These are phyloP conservation scores for Dictyophora rubrovolvata DNA, from an alignment of 768 basidiomycete species.

Conservation along the genomic window DNA sequence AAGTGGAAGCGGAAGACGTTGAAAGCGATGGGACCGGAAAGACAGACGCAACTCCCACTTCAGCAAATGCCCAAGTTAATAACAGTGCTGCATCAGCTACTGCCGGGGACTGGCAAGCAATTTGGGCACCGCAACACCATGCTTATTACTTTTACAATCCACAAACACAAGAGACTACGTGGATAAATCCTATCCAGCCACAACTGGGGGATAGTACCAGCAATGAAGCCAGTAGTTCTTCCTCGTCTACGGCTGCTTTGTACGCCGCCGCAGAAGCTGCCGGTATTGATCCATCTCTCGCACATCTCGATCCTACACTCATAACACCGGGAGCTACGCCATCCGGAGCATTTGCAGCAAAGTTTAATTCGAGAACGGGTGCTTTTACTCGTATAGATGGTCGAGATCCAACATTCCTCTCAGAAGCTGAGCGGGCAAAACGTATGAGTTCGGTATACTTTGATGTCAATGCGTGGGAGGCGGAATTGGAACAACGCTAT, in stretches of 20 bases:
- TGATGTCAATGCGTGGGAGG: conserved; percentile 72
- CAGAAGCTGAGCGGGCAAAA: conserved; percentile 72
- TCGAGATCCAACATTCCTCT: conserved; percentile 62
- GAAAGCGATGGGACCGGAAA: too few relatives aligned
- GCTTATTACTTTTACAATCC: conserved; percentile 46
- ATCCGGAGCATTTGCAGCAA: conserved; percentile 26
- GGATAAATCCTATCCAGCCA: conserved; percentile 62
- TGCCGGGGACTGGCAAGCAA: conserved; percentile 54
- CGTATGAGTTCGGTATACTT: conserved; percentile 87
- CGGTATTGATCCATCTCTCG: conserved; percentile 77
- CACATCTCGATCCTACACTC: conserved; percentile 70
- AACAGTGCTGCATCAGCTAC: too few relatives aligned
- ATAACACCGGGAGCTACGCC: conserved; percentile 21
- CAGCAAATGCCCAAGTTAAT: too few relatives aligned
- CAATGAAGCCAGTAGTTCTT: conserved; percentile 14
- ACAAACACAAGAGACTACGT: conserved; percentile 52
- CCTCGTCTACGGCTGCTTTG: conserved; percentile 27
- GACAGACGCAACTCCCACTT: too few relatives aligned
- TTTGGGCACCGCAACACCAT: conserved; percentile 67
- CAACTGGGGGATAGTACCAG: conserved; percentile 18
- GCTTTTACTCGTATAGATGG: conserved; percentile 42
- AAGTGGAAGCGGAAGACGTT: too few relatives aligned
- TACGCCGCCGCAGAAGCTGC: conserved; percentile 65
- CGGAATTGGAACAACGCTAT: conserved; percentile 45
- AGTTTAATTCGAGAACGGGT: conserved; percentile 64